These are phyloP conservation scores for Heracleum sosnowskyi DNA, from an alignment of 129 eudicot genomes.

Conservation along the genomic window DNA sequence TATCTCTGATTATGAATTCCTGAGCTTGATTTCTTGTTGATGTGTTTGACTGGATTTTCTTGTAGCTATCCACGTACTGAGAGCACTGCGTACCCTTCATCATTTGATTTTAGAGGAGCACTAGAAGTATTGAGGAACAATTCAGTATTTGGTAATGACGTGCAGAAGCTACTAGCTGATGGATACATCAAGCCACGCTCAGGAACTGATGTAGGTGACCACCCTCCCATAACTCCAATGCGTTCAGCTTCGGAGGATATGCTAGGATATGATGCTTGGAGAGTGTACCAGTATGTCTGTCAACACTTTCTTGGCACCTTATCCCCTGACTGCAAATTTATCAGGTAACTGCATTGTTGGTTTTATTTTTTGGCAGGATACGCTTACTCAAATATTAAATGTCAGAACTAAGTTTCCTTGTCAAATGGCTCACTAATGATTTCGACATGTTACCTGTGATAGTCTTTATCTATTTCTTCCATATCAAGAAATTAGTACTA, in stretches of 20 bases:
- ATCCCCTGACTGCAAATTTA: conserved; percentile 78
- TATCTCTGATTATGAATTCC: not conserved
- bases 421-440: too few species aligned
- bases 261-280: conserved; percentile 87
- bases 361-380: not conserved
- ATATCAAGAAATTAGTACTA: not conserved
- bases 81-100: conserved; percentile 92
- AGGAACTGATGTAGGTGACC: conserved; percentile 91
- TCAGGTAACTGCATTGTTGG: conserved; percentile 35
- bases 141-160: conserved; percentile 63
- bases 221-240: conserved; percentile 96
- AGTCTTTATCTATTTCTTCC: not conserved
- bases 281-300: conserved; percentile 82
- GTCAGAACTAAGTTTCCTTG: too few species aligned
- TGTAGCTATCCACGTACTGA: conserved; percentile 95
- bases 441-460: too few species aligned
- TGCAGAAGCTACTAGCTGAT: conserved; percentile 40
- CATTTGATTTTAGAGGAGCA: conserved; percentile 85
- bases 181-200: conserved; percentile 66
- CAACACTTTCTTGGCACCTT: conserved; percentile 85
- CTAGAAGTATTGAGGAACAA: conserved; percentile 53
- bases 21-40: not conserved
- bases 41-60: conserved; percentile 4
- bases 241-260: conserved; percentile 80
- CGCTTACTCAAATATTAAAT: not conserved